Conservation (phyloP, 2,329 filamentous ascomycete genomes). For the Penicillium decumbens region DNA sequence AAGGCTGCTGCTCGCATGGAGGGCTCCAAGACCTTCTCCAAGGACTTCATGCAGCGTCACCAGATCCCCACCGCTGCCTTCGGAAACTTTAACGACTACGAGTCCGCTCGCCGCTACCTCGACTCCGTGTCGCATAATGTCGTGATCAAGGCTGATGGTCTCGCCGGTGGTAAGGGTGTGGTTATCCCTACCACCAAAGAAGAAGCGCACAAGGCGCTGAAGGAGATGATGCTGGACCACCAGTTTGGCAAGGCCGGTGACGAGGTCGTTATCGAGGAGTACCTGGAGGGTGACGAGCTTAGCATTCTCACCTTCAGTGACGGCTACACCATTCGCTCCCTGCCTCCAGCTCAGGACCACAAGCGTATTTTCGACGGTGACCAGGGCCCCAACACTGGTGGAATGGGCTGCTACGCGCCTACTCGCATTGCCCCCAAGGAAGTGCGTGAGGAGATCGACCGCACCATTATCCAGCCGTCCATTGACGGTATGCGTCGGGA, state of each 20-base stretch:
- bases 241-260: constrained; percentile 83
- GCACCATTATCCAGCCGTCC: constrained; percentile 80
- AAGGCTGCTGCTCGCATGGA: constrained; percentile 84
- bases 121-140: constrained; percentile 66
- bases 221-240: constrained; percentile 83
- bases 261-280: constrained; percentile 94
- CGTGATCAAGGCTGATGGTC: constrained; percentile 88
- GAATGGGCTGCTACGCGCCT: constrained; percentile 97
- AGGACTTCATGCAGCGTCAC: constrained; percentile 94
- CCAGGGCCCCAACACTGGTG: constrained; percentile 86
- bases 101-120: constrained; percentile 68
- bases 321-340: constrained; percentile 73
- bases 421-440: constrained; percentile 72
- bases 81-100: constrained; percentile 78
- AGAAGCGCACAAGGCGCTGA: constrained; percentile 75
- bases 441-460: constrained; percentile 72
- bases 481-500: constrained; percentile 83
- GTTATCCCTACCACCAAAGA: constrained; percentile 77
- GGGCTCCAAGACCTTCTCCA: constrained; percentile 94
- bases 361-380: constrained; percentile 92
- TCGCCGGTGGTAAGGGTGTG: constrained; percentile 93
- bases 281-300: constrained; percentile 83
- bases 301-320: constrained; percentile 90
- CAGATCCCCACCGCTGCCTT: constrained; percentile 87
- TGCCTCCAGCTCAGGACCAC: constrained; percentile 93